Percentiles rank a stretch among this genome's conserved stretches.
phyloP scores from a whole-genome alignment of 2,329 filamentous ascomycete species.

The Xylariaceae sp. region DNA sequence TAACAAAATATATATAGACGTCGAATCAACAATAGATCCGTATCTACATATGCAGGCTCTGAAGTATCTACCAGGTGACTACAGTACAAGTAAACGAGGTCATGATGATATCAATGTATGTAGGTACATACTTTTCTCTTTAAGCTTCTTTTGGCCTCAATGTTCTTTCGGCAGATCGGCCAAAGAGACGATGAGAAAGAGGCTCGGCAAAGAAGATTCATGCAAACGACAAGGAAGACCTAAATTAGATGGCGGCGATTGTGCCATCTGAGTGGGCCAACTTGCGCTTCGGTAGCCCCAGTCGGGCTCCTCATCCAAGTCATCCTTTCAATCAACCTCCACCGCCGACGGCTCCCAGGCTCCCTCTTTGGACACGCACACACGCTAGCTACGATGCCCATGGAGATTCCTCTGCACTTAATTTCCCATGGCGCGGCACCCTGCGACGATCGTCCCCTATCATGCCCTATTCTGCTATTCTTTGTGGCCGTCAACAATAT shows the following conservation, averaged over 20 bases:
- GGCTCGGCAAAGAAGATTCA: background rate
- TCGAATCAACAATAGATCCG: no score
- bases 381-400: conserved; percentile 22
- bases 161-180: background rate
- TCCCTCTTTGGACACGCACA: conserved; percentile 17
- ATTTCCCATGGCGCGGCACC: conserved; percentile 34
- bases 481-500: conserved; percentile 42
- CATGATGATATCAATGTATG: no score
- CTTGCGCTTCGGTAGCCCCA: conserved; percentile 16
- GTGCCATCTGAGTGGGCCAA: background rate
- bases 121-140: no score
- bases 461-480: conserved; percentile 12
- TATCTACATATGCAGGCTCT: no score
- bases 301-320: conserved; percentile 3
- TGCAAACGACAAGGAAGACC: background rate
- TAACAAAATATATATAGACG: no score
- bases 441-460: conserved; percentile 33
- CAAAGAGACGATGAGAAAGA: background rate
- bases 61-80: no score
- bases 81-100: no score
- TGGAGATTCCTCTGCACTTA: conserved; percentile 31
- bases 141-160: no score
- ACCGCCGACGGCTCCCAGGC: conserved; percentile 20
- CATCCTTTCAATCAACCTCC: conserved; percentile 10
- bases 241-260: background rate